Evolutionary conservation across 2,329 filamentous ascomycete species (phyloP), one percentile per base, ranked within the genome.

Genomic region (Fusarium oxysporum): DNA sequence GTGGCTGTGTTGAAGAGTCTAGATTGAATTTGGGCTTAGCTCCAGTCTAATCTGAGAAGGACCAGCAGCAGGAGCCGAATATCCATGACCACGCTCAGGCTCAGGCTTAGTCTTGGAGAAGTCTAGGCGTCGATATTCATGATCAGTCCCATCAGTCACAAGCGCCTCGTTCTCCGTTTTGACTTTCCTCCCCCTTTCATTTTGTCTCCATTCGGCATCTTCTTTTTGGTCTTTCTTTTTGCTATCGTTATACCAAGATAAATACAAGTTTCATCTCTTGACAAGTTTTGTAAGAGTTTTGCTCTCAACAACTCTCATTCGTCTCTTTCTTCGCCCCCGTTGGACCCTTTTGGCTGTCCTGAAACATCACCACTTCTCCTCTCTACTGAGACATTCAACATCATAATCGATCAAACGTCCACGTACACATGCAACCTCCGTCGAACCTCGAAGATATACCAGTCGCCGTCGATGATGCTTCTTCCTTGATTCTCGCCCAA

Each of bases 371-470:
- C 58, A 68, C 66, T 51, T 71, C 70, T 70, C 66, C 59, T 59
- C 55, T 53, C 28, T 47, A 30, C 41, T 70, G 70, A 72, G 70
- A 71, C 57, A 58, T 55, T 25, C 51, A 35, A 62, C 45, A 62
- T 56, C 53, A 71, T 61, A 51, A 37, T 73, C 67, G 54, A 61
- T 65, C 28, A 71, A 53, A 50, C 54, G 23, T 35, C 60, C 71
- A 62, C 54, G 55, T 35, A 61, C 71, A 65, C 47, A 78, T 78
- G 76, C 76, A 68, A 33, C 74, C 76, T 40, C 74, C 77, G 33
- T 23, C 73, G 14, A 69, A 68, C 41, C 68, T 75, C 65, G 73
- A 70, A 50, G 37, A 69, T 48, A 54, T 71, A 56, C 45, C 68
- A 38, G 60, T 70, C 45, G 75, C 57, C 53, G 57, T 76, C 53